A percentile compares a stretch with the other conserved stretches of the same genome.
Conservation (phyloP, 441 rosid species). For the Euphorbia schlechtendalii region DNA sequence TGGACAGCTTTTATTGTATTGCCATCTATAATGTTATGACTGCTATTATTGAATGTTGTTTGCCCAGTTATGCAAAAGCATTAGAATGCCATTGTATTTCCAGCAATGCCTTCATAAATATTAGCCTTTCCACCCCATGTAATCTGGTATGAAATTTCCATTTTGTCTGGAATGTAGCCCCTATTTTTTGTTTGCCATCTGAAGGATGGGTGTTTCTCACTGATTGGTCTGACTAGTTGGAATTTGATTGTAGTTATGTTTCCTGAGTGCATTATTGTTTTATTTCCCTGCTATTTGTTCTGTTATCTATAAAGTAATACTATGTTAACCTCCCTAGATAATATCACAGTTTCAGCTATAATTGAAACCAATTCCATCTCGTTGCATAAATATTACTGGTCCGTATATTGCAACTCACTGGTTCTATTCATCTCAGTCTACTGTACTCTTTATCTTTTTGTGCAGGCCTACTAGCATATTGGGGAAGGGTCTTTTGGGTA, state of each 20-base stretch:
- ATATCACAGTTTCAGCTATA: neutral
- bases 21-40: neutral
- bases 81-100: neutral
- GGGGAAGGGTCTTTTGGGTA: slow-evolving; percentile 77
- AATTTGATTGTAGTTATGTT: neutral
- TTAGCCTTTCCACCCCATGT: neutral
- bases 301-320: too few relatives aligned
- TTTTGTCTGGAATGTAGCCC: too few relatives aligned
- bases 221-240: neutral
- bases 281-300: too few relatives aligned
- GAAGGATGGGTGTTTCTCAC: neutral
- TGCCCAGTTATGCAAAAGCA: neutral
- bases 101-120: neutral
- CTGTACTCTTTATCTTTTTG: neutral
- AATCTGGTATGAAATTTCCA: neutral
- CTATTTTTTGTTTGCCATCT: neutral
- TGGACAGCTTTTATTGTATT: too few relatives aligned
- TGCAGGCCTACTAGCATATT: slow-evolving; percentile 64
- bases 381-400: neutral
- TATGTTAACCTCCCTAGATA: neutral
- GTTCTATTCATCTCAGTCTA: neutral
- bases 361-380: neutral
- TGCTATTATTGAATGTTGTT: neutral
- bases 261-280: too few relatives aligned
- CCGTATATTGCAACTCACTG: neutral